Evolutionary conservation across 805 yeast genomes (phyloP).

Genomic region (Zygosaccharomyces bisporus): DNA sequence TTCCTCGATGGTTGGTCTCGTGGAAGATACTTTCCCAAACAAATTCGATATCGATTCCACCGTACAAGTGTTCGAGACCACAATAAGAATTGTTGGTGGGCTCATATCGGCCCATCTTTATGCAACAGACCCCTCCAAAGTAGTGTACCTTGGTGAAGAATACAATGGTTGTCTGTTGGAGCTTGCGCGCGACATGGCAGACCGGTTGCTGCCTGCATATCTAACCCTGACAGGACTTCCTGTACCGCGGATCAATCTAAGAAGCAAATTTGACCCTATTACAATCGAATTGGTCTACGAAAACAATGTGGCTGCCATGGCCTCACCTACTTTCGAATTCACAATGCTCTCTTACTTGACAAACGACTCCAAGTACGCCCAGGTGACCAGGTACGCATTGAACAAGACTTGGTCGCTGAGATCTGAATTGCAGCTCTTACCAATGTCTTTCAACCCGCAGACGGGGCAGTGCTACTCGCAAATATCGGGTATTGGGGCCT

Average conservation of each 20-base stretch:
- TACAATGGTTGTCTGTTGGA: conserved; percentile 72
- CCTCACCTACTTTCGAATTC: conserved; percentile 77
- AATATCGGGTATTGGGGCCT: conserved; percentile 82
- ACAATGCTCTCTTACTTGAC: conserved; percentile 71
- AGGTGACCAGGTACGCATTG: conserved; percentile 57
- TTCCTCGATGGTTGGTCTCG: conserved; percentile 41
- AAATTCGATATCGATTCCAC: conserved; percentile 61
- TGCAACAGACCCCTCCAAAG: conserved; percentile 46
- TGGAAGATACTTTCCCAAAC: conserved; percentile 35
- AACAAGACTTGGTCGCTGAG: conserved; percentile 67
- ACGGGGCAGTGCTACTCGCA: conserved; percentile 53
- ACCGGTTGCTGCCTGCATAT: conserved; percentile 65
- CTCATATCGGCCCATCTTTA: conserved; percentile 73
- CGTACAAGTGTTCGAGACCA: conserved; percentile 84
- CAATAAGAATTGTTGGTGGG: conserved; percentile 81
- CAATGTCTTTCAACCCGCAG: conserved; percentile 69
- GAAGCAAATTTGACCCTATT: conserved; percentile 45
- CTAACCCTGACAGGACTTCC: conserved; percentile 65
- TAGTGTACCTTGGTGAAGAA: conserved; percentile 37
- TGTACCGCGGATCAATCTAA: conserved; percentile 70
- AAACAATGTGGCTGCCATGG: conserved; percentile 86
- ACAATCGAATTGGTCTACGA: conserved; percentile 49
- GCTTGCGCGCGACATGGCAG: conserved; percentile 74
- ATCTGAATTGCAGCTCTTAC: conserved; percentile 59
- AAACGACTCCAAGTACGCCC: conserved; percentile 67